Conservation (phyloP, 192 early-diverging fungal species). For the Obelidium mucronatum region DNA sequence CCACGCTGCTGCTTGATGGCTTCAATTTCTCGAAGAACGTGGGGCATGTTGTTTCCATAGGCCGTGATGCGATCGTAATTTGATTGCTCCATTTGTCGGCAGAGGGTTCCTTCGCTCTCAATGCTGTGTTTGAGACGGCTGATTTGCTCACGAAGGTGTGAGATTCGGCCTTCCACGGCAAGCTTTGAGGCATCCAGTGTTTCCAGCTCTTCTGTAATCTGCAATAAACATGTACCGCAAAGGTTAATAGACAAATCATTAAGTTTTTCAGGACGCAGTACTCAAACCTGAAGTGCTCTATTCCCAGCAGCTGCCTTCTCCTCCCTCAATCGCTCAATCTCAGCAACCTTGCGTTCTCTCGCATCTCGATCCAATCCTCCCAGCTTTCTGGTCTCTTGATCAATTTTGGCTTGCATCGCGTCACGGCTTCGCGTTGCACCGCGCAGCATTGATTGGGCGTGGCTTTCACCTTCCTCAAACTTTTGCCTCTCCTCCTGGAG, state of each 20-base stretch:
- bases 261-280: no score
- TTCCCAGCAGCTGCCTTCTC: constrained; percentile 37
- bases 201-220: constrained; percentile 37
- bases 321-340: constrained; percentile 48
- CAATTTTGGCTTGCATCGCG: constrained; percentile 42
- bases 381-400: constrained; percentile 57
- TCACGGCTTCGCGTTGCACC: constrained; percentile 8
- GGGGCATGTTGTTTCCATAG: constrained; percentile 82
- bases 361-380: constrained; percentile 35
- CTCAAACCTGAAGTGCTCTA: constrained; percentile 4
- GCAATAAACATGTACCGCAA: no score
- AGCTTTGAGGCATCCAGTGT: constrained; percentile 24
- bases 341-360: constrained; percentile 47
- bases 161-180: neutral
- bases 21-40: constrained; percentile 75
- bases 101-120: constrained; percentile 33
- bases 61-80: constrained; percentile 73
- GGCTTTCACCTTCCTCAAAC: constrained; percentile 59
- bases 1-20: constrained; percentile 72
- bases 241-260: no score
- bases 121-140: constrained; percentile 32
- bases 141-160: neutral
- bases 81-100: constrained; percentile 64
- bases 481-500: constrained; percentile 25
- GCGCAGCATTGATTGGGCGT: constrained; percentile 32